Conservation (phyloP, 139 green algal genomes). For the Desmodesmus armatus region DNA sequence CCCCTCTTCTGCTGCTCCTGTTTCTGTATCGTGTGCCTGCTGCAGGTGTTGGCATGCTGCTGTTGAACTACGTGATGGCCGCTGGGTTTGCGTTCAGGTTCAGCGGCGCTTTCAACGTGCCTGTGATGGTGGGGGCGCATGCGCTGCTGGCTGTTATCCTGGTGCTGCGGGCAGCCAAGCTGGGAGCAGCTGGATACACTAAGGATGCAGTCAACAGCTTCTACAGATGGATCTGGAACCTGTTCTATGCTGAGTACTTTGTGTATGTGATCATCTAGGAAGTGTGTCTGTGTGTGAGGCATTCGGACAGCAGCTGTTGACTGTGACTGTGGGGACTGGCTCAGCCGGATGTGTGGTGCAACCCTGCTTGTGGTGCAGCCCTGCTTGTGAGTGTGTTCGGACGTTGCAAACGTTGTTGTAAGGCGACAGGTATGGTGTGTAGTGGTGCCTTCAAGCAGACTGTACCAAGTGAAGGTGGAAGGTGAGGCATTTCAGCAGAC, state of each 20-base stretch:
- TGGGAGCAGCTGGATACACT: slow-evolving; percentile 76
- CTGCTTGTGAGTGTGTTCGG: neutral
- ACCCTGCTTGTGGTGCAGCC: neutral
- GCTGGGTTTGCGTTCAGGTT: slow-evolving; percentile 72
- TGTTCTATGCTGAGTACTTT: slow-evolving; percentile 97
- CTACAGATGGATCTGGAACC: slow-evolving; percentile 95
- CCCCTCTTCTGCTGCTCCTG: neutral
- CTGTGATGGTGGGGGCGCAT: slow-evolving; percentile 90
- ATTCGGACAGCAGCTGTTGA: neutral
- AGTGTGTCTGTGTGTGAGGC: too few relatives aligned
- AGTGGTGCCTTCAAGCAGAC: neutral
- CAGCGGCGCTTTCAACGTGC: slow-evolving; percentile 75
- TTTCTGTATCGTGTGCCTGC: neutral
- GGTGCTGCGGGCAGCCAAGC: slow-evolving; percentile 60
- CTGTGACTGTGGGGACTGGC: neutral
- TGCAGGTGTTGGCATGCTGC: slow-evolving; percentile 79
- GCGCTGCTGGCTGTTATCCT: slow-evolving; percentile 71
- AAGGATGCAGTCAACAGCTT: slow-evolving; percentile 78
- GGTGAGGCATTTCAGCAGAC: neutral
- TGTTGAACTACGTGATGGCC: slow-evolving; percentile 92
- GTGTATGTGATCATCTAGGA: slow-evolving; percentile 89
- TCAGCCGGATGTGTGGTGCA: neutral
- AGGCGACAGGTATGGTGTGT: neutral
- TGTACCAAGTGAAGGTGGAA: neutral
- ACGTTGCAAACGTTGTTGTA: neutral